Evolutionary conservation across 805 yeast species (phyloP).

Genomic region (Candida broadrunensis): DNA sequence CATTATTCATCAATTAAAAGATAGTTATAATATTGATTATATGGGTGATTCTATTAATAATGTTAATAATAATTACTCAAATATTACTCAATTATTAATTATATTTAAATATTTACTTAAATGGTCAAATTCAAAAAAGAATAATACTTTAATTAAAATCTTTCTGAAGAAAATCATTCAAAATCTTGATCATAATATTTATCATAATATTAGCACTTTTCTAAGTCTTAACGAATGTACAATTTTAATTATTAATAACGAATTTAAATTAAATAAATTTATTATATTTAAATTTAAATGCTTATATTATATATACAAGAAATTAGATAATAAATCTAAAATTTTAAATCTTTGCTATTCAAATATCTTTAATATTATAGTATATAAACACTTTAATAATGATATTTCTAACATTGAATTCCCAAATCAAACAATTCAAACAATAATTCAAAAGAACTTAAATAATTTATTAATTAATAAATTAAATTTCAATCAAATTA

Average conservation of each 20-base stretch:
- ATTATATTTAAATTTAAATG: not conserved
- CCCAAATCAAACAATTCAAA: not conserved
- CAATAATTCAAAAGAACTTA: not conserved
- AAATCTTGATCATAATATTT: not conserved
- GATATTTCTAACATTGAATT: not conserved
- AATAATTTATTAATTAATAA: not conserved
- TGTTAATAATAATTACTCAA: not conserved
- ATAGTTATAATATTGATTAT: not conserved
- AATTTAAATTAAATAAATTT: not conserved
- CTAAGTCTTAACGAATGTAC: not conserved
- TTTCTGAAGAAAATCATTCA: not conserved
- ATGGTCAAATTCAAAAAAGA: slow-evolving; percentile 6
- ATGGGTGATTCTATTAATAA: not conserved
- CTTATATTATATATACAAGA: not conserved
- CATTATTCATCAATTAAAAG: not conserved
- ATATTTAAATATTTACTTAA: slow-evolving; percentile 3
- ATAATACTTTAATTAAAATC: slow-evolving; percentile 3
- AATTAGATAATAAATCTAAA: not conserved
- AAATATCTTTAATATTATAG: not conserved
- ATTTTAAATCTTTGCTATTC: not conserved
- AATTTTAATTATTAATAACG: not conserved
- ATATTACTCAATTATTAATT: not conserved
- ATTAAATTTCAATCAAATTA: not conserved
- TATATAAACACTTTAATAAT: not conserved
- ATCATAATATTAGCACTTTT: not conserved